phyloP scores from a whole-genome alignment of 805 yeast species.

The Clavispora fructus region DNA sequence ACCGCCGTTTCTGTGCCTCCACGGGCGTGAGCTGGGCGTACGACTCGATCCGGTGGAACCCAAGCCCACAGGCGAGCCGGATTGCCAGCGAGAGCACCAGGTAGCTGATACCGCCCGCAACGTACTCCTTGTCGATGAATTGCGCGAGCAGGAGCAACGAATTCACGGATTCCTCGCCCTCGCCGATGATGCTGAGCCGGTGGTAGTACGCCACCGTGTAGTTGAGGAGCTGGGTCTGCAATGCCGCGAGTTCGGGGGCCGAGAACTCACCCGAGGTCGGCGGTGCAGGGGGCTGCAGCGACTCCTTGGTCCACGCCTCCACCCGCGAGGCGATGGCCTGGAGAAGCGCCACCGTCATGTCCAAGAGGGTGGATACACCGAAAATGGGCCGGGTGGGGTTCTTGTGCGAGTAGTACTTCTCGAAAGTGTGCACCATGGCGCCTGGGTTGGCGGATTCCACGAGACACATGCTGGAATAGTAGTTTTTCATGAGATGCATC shows the following conservation, averaged over 20 bases:
- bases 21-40: constrained; percentile 27
- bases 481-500: constrained; percentile 1
- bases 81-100: constrained; percentile 41
- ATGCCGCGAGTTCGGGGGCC: background rate
- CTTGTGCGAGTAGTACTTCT: constrained; percentile 4
- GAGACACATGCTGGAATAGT: constrained; percentile 1
- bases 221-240: constrained; percentile 2
- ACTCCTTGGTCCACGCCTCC: background rate
- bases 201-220: constrained; percentile 5
- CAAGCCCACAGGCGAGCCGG: constrained; percentile 51
- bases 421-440: constrained; percentile 1
- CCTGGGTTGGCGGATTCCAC: constrained; percentile 2
- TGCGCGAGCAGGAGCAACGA: constrained; percentile 5
- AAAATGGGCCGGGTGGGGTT: constrained; percentile 1
- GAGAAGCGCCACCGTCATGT: constrained; percentile 5
- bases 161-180: constrained; percentile 6
- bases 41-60: constrained; percentile 48
- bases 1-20: constrained; percentile 33
- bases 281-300: background rate
- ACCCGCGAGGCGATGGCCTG: background rate
- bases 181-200: constrained; percentile 4
- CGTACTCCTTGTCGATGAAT: constrained; percentile 4
- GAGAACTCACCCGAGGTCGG: background rate
- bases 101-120: constrained; percentile 21
- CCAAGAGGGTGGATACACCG: constrained; percentile 3